These are phyloP conservation scores for Cladosporium colombiae DNA, from an alignment of 2,329 filamentous ascomycete species.

Conservation along the genomic window DNA sequence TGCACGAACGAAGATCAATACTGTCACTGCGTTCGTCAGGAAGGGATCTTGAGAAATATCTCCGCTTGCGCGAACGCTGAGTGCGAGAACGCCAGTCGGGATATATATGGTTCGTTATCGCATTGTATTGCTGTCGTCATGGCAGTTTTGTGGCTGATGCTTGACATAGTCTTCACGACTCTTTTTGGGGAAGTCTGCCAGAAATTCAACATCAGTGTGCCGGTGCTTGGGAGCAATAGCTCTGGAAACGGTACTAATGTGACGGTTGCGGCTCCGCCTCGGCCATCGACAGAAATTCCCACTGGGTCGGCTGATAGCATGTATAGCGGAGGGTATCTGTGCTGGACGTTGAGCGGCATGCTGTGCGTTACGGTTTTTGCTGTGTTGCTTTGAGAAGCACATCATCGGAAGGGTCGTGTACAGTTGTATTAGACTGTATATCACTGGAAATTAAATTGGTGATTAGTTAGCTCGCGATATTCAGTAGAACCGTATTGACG, in stretches of 20 bases:
- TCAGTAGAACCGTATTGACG: not conserved
- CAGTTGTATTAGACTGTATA: not conserved
- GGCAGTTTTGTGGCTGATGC: not conserved
- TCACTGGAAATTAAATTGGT: fast-evolving
- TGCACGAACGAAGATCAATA: slow-evolving; percentile 29
- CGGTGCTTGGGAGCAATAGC: slow-evolving; percentile 24
- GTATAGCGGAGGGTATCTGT: too few species aligned
- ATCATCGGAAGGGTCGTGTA: not conserved
- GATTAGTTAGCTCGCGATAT: not conserved
- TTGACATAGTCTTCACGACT: slow-evolving; percentile 24
- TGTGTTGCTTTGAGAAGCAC: not conserved
- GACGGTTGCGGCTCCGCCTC: not conserved
- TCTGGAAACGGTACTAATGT: slow-evolving; percentile 25
- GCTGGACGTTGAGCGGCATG: not conserved
- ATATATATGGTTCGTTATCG: slow-evolving; percentile 23
- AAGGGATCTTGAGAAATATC: slow-evolving; percentile 26
- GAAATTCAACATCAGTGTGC: slow-evolving; percentile 27
- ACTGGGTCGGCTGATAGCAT: not conserved
- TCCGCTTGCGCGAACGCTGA: slow-evolving; percentile 24
- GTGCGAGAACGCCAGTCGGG: slow-evolving; percentile 23
- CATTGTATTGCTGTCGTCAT: not conserved
- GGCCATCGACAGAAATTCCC: not conserved
- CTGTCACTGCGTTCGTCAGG: slow-evolving; percentile 28
- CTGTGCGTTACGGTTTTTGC: not conserved
- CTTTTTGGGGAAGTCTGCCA: slow-evolving; percentile 27